Conservation (phyloP, 306 rosid species). For the Erythrophleum fordii region DNA sequence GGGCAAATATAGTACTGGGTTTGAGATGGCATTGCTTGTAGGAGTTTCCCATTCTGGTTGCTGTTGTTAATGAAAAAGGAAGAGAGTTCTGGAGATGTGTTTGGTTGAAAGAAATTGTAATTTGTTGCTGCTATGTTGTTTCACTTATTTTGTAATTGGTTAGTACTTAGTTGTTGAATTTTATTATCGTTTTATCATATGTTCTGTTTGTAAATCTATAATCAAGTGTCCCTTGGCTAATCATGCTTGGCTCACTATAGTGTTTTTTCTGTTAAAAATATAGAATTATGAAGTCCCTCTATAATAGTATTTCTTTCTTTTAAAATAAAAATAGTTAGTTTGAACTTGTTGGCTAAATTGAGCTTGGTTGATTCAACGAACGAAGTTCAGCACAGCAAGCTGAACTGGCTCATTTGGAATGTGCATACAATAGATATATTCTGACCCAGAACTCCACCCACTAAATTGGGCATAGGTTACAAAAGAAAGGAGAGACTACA, state of each 20-base stretch:
- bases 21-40: constrained; percentile 2
- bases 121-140: not conserved
- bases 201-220: not conserved
- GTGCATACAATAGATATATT: not conserved
- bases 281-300: not conserved
- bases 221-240: not conserved
- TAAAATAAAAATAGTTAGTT: not conserved
- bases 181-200: not conserved
- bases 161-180: not conserved
- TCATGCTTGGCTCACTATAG: not conserved
- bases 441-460: not conserved
- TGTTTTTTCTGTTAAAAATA: not conserved
- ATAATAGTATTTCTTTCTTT: not conserved
- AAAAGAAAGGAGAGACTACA: not conserved
- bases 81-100: not conserved
- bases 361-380: not conserved
- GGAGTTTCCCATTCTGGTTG: not conserved
- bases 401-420: not conserved
- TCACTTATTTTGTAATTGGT: not conserved
- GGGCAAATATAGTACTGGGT: not conserved
- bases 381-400: not conserved
- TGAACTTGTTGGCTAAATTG: constrained; percentile 1
- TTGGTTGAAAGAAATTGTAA: not conserved
- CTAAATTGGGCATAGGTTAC: not conserved
- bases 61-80: not conserved